Evolutionary conservation across 2,329 filamentous ascomycete species (phyloP), one percentile per base, ranked within the genome.

Genomic region (Alternaria angustiovoidea): DNA sequence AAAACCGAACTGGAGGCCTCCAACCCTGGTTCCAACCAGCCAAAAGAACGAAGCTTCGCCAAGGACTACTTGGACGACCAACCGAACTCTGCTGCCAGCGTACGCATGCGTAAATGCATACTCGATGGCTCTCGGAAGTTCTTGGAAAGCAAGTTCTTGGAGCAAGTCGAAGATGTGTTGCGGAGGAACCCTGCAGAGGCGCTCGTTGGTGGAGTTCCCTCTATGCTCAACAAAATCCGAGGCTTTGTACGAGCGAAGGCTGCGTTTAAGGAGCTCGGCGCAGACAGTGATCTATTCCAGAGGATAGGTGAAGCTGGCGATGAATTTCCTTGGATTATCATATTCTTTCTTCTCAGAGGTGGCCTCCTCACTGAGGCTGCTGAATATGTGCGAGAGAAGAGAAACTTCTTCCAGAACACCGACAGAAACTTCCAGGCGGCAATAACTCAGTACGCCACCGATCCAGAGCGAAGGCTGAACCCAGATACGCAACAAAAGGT

Each of bases 381-480:
- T 30, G 86, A 91, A 64, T 99, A 97, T 77, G 92, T 98, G 59
- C 90, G 90, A 70, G 86, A 88, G 64, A 91, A 94, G 74, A 91
- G 94, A 71, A 87, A 88, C 68, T 90, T 92, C 61, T 97, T 99
- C 84, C 88, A 92, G 69, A 93, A 91, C 68, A 90, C 97, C 66
- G 95, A 99, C 80, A 89, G 94, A 59, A 94, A 91, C 61, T 98
- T 99, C 78, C 87, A 91, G 26, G 89, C 88, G 26, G 98, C 97
- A 74, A 89, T 99, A 69, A 89, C 91, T 68, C 90, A 89, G 69
- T 99, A 96, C 76, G 90, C 91, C 1, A 87, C 87, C 20, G 91
- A 87, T 75, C 84, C 88, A 28, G 93, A 96, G 62, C 87, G 92
- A 65, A 87, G 92, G 60, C 84, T 99, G 28, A 89, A 89, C 66